Percentiles rank a stretch among this genome's conserved stretches.
Conservation (phyloP, 495 filamentous ascomycete species). For the Parathielavia appendiculata region DNA sequence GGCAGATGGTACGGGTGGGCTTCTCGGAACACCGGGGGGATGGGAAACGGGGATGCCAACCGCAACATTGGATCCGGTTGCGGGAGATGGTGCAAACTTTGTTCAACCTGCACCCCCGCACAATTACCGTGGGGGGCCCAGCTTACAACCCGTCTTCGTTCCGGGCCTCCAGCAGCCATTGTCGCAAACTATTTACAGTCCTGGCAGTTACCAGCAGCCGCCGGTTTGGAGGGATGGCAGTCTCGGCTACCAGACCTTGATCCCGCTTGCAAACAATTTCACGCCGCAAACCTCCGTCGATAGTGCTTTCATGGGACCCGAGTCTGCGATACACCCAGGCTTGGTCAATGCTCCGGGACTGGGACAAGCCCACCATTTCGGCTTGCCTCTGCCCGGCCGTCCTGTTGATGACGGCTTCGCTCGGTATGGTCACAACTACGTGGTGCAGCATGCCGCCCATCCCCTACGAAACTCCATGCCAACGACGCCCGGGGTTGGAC, state of each 20-base stretch:
- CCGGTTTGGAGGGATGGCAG: slow-evolving; percentile 75
- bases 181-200: slow-evolving; percentile 69
- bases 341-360: slow-evolving; percentile 24
- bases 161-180: slow-evolving; percentile 64
- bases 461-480: slow-evolving; percentile 22
- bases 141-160: slow-evolving; percentile 63
- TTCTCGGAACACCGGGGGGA: slow-evolving; percentile 15
- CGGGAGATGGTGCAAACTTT: slow-evolving; percentile 19
- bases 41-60: slow-evolving; percentile 24
- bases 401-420: slow-evolving; percentile 34
- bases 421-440: slow-evolving; percentile 21
- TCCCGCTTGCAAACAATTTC: slow-evolving; percentile 32
- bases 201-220: slow-evolving; percentile 60
- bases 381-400: slow-evolving; percentile 25
- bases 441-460: slow-evolving; percentile 19
- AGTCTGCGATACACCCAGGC: slow-evolving; percentile 24
- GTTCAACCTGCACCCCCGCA: slow-evolving; percentile 32
- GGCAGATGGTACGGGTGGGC: slow-evolving; percentile 13
- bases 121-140: slow-evolving; percentile 40
- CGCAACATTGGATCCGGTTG: slow-evolving; percentile 9
- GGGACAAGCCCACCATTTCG: slow-evolving; percentile 28
- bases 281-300: slow-evolving; percentile 32
- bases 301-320: slow-evolving; percentile 31
- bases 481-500: slow-evolving; percentile 14
- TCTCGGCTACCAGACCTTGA: slow-evolving; percentile 29